phyloP scores from a whole-genome alignment of 805 yeast species.

The Sugiyamaella valdiviana region DNA sequence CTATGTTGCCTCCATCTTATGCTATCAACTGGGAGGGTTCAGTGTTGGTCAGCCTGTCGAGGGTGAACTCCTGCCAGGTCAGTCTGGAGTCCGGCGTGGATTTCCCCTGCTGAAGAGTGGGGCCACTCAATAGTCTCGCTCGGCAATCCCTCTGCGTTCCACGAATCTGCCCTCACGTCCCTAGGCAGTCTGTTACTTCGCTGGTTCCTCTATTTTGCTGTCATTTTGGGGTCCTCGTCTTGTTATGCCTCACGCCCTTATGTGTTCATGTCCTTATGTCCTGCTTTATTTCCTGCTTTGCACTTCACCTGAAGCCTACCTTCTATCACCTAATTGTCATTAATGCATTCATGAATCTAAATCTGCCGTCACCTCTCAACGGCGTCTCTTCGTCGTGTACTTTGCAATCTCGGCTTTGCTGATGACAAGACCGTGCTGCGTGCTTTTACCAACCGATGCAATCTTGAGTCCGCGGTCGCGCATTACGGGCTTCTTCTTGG shows the following conservation, averaged over 20 bases:
- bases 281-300: not conserved
- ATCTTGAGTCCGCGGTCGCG: conserved; percentile 79
- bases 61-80: no score
- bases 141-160: no score
- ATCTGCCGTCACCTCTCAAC: not conserved
- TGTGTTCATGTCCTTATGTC: not conserved
- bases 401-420: conserved; percentile 58
- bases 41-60: not conserved
- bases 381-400: conserved; percentile 11
- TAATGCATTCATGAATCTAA: not conserved
- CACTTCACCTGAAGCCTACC: not conserved
- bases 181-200: no score
- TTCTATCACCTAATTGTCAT: not conserved
- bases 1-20: conserved; percentile 16
- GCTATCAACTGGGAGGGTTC: conserved; percentile 22
- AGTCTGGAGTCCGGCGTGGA: no score
- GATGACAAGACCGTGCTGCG: conserved; percentile 71
- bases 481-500: conserved; percentile 39
- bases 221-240: no score
- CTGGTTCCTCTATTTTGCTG: no score
- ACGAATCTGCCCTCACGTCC: no score
- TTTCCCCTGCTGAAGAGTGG: no score
- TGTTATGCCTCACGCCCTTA: no score
- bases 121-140: no score
- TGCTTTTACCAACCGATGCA: conserved; percentile 65